Base-by-base conservation (phyloP, 345 rosid genomes). In the Populus pruinosa region DNA sequence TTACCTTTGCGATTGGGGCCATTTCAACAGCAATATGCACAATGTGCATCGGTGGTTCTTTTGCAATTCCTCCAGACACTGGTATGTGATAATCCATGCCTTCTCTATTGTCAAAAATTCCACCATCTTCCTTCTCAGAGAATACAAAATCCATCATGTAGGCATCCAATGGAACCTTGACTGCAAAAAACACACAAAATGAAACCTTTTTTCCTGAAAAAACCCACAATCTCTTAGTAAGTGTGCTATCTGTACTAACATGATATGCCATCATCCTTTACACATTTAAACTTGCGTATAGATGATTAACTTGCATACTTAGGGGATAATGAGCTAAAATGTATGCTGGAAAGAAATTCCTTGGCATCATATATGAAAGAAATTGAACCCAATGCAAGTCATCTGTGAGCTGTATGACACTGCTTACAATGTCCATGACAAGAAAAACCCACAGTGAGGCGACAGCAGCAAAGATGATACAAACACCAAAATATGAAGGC, bases 1-100 rank as follows among this genome's bases (percentile, higher is more conserved):
- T 76, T 84, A 92, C 98, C 98, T 93, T 95, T 43, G 98, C 99
- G 69, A 95, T 88, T 43, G 98, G 99, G 64, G 99, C 99, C 98
- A 95, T 93, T 88, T 95, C 98, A 78, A 95, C 97, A 82, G 96
- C 88, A 72, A 95, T 86, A 84, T 95, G 99, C 76, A 95, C 96
- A 80, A 95, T 81, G 80, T 93, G 90, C 90, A 92, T 86, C 55
- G 99, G 98, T 68, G 98, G 93, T 84, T 93, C 98, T 83, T 87
- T 92, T 20, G 75, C 83, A 55, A 90, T 81, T 79, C 96, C 98
- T 78, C 92, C 97, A 76, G 84, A 69, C 17, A 92, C 91, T 13
- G 98, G 98, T 80, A 90, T 67, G 74, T 95, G 99, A 82, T 95
- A 95, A 86, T 95, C 99, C 90, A 81, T 83, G 71, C 93, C 88